Percentiles rank a stretch among this genome's conserved stretches.
Evolutionary conservation across 495 filamentous ascomycete species (phyloP).

Genomic region (Podospora australis): DNA sequence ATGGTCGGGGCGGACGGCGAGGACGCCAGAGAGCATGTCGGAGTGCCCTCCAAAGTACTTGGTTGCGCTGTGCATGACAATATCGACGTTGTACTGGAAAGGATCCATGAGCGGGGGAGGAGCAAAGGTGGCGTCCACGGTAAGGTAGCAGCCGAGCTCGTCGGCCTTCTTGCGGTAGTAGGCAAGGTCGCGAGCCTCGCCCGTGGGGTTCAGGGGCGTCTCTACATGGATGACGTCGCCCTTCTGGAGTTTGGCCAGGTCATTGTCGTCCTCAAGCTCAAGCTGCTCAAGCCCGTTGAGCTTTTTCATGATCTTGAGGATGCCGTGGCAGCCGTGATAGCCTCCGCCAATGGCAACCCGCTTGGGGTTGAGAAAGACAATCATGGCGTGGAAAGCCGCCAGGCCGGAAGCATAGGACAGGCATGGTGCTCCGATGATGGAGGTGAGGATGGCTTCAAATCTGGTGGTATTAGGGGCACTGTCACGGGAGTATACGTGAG

Average conservation of each 20-base stretch:
- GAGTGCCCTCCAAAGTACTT: slow-evolving; percentile 96
- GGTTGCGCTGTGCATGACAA: slow-evolving; percentile 84
- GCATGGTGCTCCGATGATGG: slow-evolving; percentile 60
- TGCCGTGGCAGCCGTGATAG: slow-evolving; percentile 91
- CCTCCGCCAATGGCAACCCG: slow-evolving; percentile 71
- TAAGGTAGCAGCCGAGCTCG: slow-evolving; percentile 61
- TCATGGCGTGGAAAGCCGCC: slow-evolving; percentile 75
- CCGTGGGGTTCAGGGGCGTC: slow-evolving; percentile 85
- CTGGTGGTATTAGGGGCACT: slow-evolving; percentile 69
- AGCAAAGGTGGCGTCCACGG: slow-evolving; percentile 86
- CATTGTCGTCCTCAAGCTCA: slow-evolving; percentile 44
- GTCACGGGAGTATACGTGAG: slow-evolving; percentile 74
- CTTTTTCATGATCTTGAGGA: slow-evolving; percentile 62
- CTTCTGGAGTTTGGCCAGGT: slow-evolving; percentile 42
- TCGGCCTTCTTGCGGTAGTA: slow-evolving; percentile 67
- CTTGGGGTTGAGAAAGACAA: slow-evolving; percentile 70
- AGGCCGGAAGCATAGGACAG: slow-evolving; percentile 81
- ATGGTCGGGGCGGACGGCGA: slow-evolving; percentile 50
- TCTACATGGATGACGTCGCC: slow-evolving; percentile 91
- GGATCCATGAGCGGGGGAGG: slow-evolving; percentile 89
- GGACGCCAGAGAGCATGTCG: slow-evolving; percentile 81
- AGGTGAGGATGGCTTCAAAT: slow-evolving; percentile 73
- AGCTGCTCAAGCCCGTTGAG: slow-evolving; percentile 65
- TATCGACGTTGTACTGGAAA: slow-evolving; percentile 69
- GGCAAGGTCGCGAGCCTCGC: slow-evolving; percentile 66